Evolutionary conservation across 257 asterid species (phyloP).

Genomic region (Nicotiana knightiana): DNA sequence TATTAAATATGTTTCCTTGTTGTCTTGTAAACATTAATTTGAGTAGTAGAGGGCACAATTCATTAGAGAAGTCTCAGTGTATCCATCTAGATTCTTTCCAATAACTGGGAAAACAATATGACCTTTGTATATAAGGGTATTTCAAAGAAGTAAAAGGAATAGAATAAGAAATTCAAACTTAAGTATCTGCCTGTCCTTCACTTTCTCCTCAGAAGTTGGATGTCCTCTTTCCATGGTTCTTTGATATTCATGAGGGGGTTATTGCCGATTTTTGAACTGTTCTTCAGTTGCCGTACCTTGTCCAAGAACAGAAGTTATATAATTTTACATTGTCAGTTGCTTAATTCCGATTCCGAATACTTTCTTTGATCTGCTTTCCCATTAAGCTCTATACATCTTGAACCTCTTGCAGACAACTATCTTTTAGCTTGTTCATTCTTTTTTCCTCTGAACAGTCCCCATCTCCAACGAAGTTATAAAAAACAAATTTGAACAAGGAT

Average conservation of each 20-base stretch:
- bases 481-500: not conserved
- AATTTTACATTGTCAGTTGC: not conserved
- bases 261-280: not conserved
- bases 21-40: not conserved
- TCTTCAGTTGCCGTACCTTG: not conserved
- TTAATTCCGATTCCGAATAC: not conserved
- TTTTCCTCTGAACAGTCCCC: not conserved
- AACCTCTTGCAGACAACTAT: not conserved
- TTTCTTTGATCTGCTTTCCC: not conserved
- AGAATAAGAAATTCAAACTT: not conserved
- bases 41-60: not conserved
- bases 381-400: not conserved
- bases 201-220: not conserved
- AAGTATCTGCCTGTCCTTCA: not conserved
- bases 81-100: not conserved
- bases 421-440: not conserved
- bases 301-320: not conserved
- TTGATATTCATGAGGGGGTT: not conserved
- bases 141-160: not conserved
- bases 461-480: not conserved
- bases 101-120: not conserved
- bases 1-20: not conserved
- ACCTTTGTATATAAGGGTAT: not conserved
- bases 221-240: not conserved
- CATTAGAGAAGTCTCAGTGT: not conserved